Percentiles rank a stretch among this genome's conserved stretches.
These are phyloP conservation scores for Helotiales sp. DNA, from an alignment of 2,329 filamentous ascomycete species.

Conservation along the genomic window DNA sequence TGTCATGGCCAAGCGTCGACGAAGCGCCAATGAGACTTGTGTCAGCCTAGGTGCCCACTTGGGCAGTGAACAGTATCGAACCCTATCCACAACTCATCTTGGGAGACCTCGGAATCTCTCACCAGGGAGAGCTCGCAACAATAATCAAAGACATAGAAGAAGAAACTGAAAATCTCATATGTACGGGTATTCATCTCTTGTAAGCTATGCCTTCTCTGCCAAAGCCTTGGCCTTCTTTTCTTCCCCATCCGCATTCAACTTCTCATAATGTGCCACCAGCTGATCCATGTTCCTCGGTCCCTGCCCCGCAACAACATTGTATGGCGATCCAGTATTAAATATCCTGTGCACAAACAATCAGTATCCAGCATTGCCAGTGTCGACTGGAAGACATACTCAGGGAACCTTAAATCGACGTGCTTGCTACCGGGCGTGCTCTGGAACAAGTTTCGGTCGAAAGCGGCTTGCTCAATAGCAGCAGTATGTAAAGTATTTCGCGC, in stretches of 20 bases:
- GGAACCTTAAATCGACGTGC: conserved; percentile 56
- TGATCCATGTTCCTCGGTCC: conserved; percentile 55
- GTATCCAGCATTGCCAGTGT: background rate
- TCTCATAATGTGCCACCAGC: conserved; percentile 63
- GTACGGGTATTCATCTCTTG: conserved; percentile 24
- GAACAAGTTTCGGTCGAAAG: conserved; percentile 61
- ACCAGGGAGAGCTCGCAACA: background rate
- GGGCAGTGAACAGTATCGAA: too few species aligned
- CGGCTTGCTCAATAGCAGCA: conserved; percentile 61
- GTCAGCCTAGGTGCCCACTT: too few species aligned
- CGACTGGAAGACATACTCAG: conserved; percentile 56
- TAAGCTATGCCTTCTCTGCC: conserved; percentile 19
- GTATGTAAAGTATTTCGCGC: conserved; percentile 61
- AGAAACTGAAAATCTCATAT: conserved; percentile 12
- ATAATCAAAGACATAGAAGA: background rate
- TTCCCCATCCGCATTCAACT: conserved; percentile 55
- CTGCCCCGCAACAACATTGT: conserved; percentile 63
- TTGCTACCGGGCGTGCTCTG: conserved; percentile 43
- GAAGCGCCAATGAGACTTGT: too few species aligned
- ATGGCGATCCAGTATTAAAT: conserved; percentile 62
- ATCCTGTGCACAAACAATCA: conserved; percentile 46
- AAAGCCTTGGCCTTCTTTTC: conserved; percentile 49
- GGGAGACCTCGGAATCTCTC: too few species aligned
- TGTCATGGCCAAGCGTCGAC: too few species aligned
- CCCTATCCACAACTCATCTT: too few species aligned